Percentiles rank a stretch among this genome's conserved stretches.
These are phyloP conservation scores for Schizopora paradoxa DNA, from an alignment of 1,284 basidiomycete genomes.

Conservation along the genomic window DNA sequence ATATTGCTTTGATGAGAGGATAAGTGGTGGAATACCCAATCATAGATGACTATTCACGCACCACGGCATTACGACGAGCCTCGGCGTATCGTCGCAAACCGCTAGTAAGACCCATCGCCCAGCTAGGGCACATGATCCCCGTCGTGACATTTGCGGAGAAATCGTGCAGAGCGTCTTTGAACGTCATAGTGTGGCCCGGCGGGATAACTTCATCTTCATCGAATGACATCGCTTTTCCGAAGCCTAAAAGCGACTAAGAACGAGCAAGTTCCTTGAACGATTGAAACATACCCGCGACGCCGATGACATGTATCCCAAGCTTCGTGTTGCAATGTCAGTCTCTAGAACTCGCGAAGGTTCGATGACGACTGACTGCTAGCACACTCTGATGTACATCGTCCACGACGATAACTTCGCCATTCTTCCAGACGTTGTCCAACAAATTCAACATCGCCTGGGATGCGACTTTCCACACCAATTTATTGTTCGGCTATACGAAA, in stretches of 20 bases:
- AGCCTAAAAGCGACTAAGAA: too few relatives aligned
- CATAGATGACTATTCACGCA: slow-evolving; percentile 1
- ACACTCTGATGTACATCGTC: slow-evolving; percentile 25
- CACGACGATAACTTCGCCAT: slow-evolving; percentile 25
- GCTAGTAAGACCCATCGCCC: slow-evolving; percentile 13
- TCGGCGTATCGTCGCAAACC: slow-evolving; percentile 8
- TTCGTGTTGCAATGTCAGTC: background rate
- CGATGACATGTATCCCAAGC: too few relatives aligned
- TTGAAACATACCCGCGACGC: too few relatives aligned
- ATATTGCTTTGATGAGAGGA: slow-evolving; percentile 6
- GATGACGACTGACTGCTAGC: slow-evolving; percentile 26
- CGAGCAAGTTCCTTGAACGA: too few relatives aligned
- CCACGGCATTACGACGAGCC: slow-evolving; percentile 9
- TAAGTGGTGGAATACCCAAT: background rate
- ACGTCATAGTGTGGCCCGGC: slow-evolving; percentile 21
- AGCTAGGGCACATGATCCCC: slow-evolving; percentile 8
- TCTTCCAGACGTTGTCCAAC: slow-evolving; percentile 31
- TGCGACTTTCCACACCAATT: slow-evolving; percentile 40
- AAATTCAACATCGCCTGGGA: slow-evolving; percentile 39
- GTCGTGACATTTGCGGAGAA: slow-evolving; percentile 20
- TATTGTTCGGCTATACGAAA: slow-evolving; percentile 35
- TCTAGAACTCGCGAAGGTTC: too few relatives aligned
- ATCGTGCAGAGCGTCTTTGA: slow-evolving; percentile 22
- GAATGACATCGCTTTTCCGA: slow-evolving; percentile 30
- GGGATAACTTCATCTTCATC: slow-evolving; percentile 12